These are phyloP conservation scores for Sphaerobolus stellatus DNA, from an alignment of 1,284 basidiomycete species.

Conservation along the genomic window DNA sequence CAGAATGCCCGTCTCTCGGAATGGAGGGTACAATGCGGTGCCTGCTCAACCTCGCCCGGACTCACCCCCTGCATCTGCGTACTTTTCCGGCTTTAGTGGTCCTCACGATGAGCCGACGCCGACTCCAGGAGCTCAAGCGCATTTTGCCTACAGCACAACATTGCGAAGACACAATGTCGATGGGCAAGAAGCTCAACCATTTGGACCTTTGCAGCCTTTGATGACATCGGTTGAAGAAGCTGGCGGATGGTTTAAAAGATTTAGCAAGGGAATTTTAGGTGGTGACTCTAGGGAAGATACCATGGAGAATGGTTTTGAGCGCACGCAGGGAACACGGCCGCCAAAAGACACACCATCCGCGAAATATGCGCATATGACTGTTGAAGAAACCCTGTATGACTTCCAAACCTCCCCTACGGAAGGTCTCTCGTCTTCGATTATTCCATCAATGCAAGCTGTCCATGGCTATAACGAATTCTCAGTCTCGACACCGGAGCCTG, in stretches of 20 bases:
- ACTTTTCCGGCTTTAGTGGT: slow-evolving; percentile 59
- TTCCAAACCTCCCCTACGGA: slow-evolving; percentile 59
- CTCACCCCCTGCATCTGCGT: slow-evolving; percentile 75
- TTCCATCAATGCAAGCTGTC: slow-evolving; percentile 63
- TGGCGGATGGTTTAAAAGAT: slow-evolving; percentile 9
- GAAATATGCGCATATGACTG: slow-evolving; percentile 45
- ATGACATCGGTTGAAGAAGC: slow-evolving; percentile 15
- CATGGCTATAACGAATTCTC: slow-evolving; percentile 95
- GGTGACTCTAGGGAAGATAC: slow-evolving; percentile 25
- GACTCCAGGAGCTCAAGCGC: slow-evolving; percentile 58
- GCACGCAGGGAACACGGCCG: neutral
- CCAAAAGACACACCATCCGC: slow-evolving; percentile 6
- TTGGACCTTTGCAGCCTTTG: slow-evolving; percentile 28
- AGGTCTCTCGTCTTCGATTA: slow-evolving; percentile 65
- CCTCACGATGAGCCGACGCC: slow-evolving; percentile 52
- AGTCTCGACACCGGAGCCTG: slow-evolving; percentile 78
- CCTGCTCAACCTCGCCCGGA: slow-evolving; percentile 35
- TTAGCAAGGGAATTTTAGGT: slow-evolving; percentile 19
- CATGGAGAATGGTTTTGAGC: slow-evolving; percentile 15
- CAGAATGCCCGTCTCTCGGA: slow-evolving; percentile 6
- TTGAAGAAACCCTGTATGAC: slow-evolving; percentile 68
- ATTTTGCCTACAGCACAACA: slow-evolving; percentile 83
- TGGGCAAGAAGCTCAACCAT: slow-evolving; percentile 19
- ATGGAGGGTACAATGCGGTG: neutral
- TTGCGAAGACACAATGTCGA: slow-evolving; percentile 65